Percentiles rank a stretch among this genome's conserved stretches.
Evolutionary conservation across 2,329 filamentous ascomycete genomes (phyloP).

Genomic region (Penicillium sp.): DNA sequence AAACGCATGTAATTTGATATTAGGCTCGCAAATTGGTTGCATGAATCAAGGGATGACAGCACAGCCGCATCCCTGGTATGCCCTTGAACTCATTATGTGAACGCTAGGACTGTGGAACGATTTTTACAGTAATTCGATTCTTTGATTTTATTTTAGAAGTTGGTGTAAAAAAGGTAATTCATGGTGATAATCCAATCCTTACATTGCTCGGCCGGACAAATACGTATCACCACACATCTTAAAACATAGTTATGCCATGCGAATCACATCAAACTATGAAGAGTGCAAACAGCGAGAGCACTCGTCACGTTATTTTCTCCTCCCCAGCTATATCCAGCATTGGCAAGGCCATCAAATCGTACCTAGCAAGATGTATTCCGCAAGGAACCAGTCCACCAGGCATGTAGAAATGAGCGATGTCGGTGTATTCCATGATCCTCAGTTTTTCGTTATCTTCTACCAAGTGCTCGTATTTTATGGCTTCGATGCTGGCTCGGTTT

Average conservation of each 20-base stretch:
- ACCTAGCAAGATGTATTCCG: slow-evolving; percentile 10
- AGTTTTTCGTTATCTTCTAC: neutral
- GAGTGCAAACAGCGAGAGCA: slow-evolving; percentile 3
- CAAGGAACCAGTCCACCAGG: neutral
- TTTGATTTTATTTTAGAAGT: neutral
- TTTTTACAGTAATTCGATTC: neutral
- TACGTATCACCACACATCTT: neutral
- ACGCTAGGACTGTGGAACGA: no score
- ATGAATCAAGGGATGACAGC: slow-evolving; percentile 1
- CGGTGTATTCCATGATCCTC: neutral
- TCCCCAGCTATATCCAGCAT: neutral
- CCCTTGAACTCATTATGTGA: neutral
- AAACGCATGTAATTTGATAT: neutral
- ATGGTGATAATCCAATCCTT: neutral
- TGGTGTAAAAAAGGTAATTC: no score
- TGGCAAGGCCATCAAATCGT: neutral
- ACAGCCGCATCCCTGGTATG: neutral
- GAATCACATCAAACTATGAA: neutral
- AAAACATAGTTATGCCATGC: neutral
- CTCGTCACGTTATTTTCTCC: neutral
- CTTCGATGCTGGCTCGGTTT: neutral
- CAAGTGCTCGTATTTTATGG: neutral
- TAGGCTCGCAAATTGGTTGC: neutral
- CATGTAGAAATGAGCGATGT: slow-evolving; percentile 1
- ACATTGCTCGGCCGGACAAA: neutral